phyloP scores from a whole-genome alignment of 768 basidiomycete genomes.

The Leccinum rimulosum region DNA sequence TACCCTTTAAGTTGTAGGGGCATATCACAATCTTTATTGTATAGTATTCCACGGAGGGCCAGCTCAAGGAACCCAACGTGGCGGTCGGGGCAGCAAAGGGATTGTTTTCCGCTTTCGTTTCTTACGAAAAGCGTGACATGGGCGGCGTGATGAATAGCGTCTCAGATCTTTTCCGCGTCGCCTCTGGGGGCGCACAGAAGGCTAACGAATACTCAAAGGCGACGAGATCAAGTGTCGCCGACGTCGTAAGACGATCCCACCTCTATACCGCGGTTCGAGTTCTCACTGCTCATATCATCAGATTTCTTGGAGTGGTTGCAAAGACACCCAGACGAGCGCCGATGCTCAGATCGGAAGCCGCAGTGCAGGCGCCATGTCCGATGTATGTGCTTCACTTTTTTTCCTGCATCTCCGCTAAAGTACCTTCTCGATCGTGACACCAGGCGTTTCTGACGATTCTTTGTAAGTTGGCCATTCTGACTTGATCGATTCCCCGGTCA shows the following conservation, averaged over 20 bases:
- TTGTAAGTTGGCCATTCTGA: constrained; percentile 31
- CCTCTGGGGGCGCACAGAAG: constrained; percentile 62
- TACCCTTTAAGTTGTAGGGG: not conserved
- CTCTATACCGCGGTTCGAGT: not conserved
- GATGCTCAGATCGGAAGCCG: constrained; percentile 65
- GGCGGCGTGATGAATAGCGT: constrained; percentile 74
- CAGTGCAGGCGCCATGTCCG: constrained; percentile 80
- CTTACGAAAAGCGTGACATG: constrained; percentile 79
- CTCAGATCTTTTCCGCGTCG: constrained; percentile 69
- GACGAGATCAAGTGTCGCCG: constrained; percentile 77
- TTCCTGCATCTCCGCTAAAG: not conserved
- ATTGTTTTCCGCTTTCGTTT: constrained; percentile 70
- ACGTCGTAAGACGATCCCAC: constrained; percentile 58
- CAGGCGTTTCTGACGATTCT: constrained; percentile 60
- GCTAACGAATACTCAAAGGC: constrained; percentile 58
- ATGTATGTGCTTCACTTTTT: constrained; percentile 40
- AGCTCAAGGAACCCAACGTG: constrained; percentile 91
- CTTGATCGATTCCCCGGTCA: not conserved
- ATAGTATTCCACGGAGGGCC: constrained; percentile 93
- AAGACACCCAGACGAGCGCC: constrained; percentile 80
- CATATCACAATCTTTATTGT: not conserved
- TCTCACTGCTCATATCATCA: constrained; percentile 22
- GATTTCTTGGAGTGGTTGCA: constrained; percentile 87
- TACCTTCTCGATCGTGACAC: not conserved
- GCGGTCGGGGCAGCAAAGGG: constrained; percentile 86